A percentile compares a stretch with the other conserved stretches of the same genome.
Conservation (phyloP, 2,329 filamentous ascomycete species). For the Xenosphaeropsis pyriputrescens region DNA sequence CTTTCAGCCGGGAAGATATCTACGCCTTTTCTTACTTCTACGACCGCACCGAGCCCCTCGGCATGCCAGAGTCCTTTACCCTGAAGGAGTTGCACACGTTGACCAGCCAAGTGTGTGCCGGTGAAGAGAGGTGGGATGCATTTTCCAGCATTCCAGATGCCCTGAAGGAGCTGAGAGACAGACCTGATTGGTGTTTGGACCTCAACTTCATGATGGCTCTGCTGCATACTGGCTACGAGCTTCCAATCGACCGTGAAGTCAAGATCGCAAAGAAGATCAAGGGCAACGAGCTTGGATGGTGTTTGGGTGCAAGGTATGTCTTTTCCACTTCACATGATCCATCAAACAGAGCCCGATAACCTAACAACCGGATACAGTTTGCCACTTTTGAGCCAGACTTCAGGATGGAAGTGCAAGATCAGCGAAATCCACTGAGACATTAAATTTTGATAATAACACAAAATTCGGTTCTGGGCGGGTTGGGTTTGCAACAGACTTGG, state of each 20-base stretch:
- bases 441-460: too few relatives aligned
- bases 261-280: constrained; percentile 99
- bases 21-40: constrained; percentile 98
- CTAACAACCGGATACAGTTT: constrained; percentile 49
- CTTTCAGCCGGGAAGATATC: constrained; percentile 79
- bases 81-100: constrained; percentile 80
- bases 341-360: constrained; percentile 1
- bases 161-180: constrained; percentile 61
- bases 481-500: too few relatives aligned
- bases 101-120: constrained; percentile 70
- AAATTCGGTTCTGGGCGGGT: too few relatives aligned
- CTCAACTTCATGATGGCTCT: constrained; percentile 93
- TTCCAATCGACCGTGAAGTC: constrained; percentile 92
- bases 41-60: constrained; percentile 83
- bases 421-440: too few relatives aligned
- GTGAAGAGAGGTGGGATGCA: constrained; percentile 62
- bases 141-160: constrained; percentile 68
- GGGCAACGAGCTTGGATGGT: constrained; percentile 94
- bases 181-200: constrained; percentile 88
- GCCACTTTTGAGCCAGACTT: constrained; percentile 65
- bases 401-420: constrained; percentile 65
- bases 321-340: neutral
- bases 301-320: constrained; percentile 80
- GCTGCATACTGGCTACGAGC: constrained; percentile 91
- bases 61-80: constrained; percentile 97